A percentile compares a stretch with the other conserved stretches of the same genome.
Conservation (phyloP, 306 rosid species). For the Trifolium repens region DNA sequence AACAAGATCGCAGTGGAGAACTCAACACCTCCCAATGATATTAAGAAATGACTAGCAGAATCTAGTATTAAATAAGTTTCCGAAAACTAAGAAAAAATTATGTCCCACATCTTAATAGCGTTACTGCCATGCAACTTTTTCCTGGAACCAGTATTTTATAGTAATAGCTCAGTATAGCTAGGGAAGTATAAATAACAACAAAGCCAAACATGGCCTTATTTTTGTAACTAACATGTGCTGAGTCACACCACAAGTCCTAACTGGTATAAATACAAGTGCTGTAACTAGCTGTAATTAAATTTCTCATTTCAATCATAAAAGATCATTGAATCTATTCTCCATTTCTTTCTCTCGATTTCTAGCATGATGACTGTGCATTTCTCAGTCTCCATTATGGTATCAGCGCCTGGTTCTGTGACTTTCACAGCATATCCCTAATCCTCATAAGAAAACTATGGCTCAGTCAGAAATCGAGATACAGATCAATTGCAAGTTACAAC, state of each 20-base stretch:
- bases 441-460: background rate
- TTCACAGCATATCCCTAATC: slow-evolving; percentile 18
- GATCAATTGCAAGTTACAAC: background rate
- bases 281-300: too few relatives aligned
- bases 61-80: background rate
- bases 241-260: too few relatives aligned
- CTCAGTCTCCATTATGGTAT: too few relatives aligned
- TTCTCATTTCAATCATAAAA: too few relatives aligned
- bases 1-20: slow-evolving; percentile 3
- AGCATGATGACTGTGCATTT: too few relatives aligned
- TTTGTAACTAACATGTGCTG: too few relatives aligned
- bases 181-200: too few relatives aligned
- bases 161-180: background rate
- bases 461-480: slow-evolving; percentile 32
- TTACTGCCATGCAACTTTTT: slow-evolving; percentile 5
- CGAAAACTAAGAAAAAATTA: background rate
- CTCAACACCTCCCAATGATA: background rate
- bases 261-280: too few relatives aligned
- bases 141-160: slow-evolving; percentile 13
- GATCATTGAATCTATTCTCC: too few relatives aligned
- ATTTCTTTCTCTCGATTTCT: too few relatives aligned
- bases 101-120: background rate
- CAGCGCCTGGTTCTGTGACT: too few relatives aligned
- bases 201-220: too few relatives aligned
- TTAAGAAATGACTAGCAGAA: background rate